These are phyloP conservation scores for Termitomyces sp. DNA, from an alignment of 768 basidiomycete genomes.

Conservation along the genomic window DNA sequence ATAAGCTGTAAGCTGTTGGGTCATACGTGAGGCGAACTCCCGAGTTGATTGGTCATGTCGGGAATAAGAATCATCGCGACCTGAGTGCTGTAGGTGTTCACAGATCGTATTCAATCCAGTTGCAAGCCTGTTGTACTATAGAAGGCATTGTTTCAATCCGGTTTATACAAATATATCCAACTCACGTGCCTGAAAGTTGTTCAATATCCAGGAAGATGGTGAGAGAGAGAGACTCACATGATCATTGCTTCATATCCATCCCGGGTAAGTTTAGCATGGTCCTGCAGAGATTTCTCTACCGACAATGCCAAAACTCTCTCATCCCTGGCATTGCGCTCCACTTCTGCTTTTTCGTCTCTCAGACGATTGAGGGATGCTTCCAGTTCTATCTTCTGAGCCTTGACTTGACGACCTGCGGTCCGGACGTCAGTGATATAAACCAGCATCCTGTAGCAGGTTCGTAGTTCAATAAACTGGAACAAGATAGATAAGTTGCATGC, in stretches of 20 bases:
- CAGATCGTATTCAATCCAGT: constrained; percentile 24
- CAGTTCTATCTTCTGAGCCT: constrained; percentile 27
- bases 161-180: not conserved
- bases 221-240: constrained; percentile 27
- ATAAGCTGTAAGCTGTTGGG: constrained; percentile 16
- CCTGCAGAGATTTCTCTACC: constrained; percentile 49
- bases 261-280: constrained; percentile 44
- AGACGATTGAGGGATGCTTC: constrained; percentile 24
- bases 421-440: constrained; percentile 42
- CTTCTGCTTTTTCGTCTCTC: constrained; percentile 30
- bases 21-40: constrained; percentile 7
- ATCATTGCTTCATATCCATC: constrained; percentile 34
- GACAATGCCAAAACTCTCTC: constrained; percentile 49
- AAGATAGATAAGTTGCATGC: not conserved
- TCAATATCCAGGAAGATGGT: not conserved
- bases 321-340: constrained; percentile 33
- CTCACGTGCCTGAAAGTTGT: constrained; percentile 26
- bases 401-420: constrained; percentile 29
- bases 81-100: not conserved
- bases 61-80: not conserved
- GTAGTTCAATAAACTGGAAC: constrained; percentile 45
- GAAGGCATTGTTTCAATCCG: constrained; percentile 1
- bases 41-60: constrained; percentile 3
- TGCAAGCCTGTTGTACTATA: constrained; percentile 29
- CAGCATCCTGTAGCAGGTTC: constrained; percentile 43